These are phyloP conservation scores for Tetrastigma voinierianum DNA, from an alignment of 164 flowering plant species.

Conservation along the genomic window DNA sequence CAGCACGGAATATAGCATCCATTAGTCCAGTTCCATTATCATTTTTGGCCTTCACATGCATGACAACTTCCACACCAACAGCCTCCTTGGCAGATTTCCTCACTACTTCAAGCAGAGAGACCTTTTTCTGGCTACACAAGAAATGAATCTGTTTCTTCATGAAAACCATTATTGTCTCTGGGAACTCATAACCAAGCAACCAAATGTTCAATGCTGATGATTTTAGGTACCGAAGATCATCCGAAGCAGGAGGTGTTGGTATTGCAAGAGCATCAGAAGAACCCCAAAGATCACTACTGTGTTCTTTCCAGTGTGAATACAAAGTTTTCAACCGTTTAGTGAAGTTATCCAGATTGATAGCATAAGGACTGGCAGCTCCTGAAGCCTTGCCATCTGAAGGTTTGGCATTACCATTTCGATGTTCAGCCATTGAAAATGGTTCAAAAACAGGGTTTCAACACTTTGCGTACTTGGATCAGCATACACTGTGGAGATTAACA, in stretches of 20 bases:
- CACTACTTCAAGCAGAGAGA: slow-evolving; percentile 53
- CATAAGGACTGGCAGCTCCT: slow-evolving; percentile 20
- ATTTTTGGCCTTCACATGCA: slow-evolving; percentile 67
- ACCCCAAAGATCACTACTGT: slow-evolving; percentile 53
- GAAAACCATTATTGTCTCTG: slow-evolving; percentile 84
- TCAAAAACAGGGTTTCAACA: background rate
- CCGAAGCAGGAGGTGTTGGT: slow-evolving; percentile 76
- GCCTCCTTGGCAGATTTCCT: slow-evolving; percentile 48
- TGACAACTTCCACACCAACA: slow-evolving; percentile 50
- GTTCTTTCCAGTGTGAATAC: slow-evolving; percentile 44
- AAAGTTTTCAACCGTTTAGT: slow-evolving; percentile 43
- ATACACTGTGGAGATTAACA: slow-evolving; percentile 6
- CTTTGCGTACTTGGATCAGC: slow-evolving; percentile 1
- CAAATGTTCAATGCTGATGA: slow-evolving; percentile 77
- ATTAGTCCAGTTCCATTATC: slow-evolving; percentile 60
- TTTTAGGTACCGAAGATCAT: slow-evolving; percentile 71
- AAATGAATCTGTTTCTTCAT: slow-evolving; percentile 61
- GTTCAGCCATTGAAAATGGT: slow-evolving; percentile 24
- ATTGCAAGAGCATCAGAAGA: slow-evolving; percentile 47
- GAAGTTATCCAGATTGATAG: slow-evolving; percentile 26
- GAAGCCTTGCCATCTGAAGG: slow-evolving; percentile 21
- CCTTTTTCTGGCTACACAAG: slow-evolving; percentile 75
- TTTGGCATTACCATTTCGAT: slow-evolving; percentile 25
- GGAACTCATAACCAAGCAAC: slow-evolving; percentile 83
- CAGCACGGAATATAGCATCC: slow-evolving; percentile 41